Conservation (phyloP, 2,329 filamentous ascomycete species). For the Sarocladium kiliense region DNA sequence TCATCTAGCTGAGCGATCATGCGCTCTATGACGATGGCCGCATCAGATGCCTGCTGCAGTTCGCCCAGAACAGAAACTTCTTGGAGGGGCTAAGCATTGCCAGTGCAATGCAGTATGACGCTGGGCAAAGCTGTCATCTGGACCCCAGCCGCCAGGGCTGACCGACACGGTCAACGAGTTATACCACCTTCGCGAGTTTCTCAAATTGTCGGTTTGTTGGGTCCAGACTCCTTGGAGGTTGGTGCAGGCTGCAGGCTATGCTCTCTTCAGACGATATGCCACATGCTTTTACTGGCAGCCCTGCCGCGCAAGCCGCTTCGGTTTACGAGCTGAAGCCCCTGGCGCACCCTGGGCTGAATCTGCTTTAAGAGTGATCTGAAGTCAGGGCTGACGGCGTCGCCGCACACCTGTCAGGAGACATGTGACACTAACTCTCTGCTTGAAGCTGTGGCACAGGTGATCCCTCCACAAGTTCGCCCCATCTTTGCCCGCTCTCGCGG, state of each 20-base stretch:
- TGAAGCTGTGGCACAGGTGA: neutral
- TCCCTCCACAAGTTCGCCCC: neutral
- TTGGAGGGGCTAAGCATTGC: neutral
- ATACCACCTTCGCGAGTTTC: too few species aligned
- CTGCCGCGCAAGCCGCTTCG: neutral
- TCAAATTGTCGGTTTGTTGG: neutral
- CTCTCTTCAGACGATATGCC: neutral
- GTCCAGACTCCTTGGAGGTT: neutral
- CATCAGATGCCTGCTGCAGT: neutral
- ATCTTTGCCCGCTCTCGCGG: neutral
- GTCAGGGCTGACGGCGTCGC: neutral
- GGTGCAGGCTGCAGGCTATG: neutral
- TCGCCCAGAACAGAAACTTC: neutral
- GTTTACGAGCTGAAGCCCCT: neutral
- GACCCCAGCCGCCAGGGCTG: neutral
- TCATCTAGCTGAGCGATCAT: neutral
- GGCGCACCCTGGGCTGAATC: neutral
- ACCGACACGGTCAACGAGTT: neutral
- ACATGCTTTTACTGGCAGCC: neutral
- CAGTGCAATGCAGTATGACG: neutral
- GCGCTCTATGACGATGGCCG: neutral
- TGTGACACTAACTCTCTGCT: neutral
- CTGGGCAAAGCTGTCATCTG: neutral
- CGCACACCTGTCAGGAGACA: neutral
- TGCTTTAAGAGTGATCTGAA: neutral